Evolutionary conservation across 345 rosid species (phyloP), one percentile per base, ranked within the genome.

Genomic region (Barbarea vulgaris): DNA sequence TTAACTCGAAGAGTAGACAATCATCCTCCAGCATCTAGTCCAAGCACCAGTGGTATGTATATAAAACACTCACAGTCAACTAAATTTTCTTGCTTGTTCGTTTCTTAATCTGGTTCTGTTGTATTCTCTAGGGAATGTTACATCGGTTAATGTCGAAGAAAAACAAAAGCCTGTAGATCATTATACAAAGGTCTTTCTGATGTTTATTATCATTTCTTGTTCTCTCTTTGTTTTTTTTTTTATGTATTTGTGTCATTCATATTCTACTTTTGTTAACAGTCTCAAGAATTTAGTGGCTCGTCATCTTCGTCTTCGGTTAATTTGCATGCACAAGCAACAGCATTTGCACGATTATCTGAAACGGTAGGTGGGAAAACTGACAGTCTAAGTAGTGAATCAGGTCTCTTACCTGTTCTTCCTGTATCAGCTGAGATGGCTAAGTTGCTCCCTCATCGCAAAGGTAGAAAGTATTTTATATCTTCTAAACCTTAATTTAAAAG

Each of bases 391-490:
- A 70, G 67, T 52, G 91, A 83, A 74, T 44, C 46, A 5, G 75
- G 78, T 54, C 58, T 66, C 58, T 74, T 84, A 66, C 72, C 80
- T 44, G 71, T 92, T 79, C 85, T 95, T 77, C 99, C 97, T 0
- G 83, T 95, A 55, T 90, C 97, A 51, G 97, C 97, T 70, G 93
- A 90, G 83, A 85, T 82, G 75, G 81, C 97, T n/a, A 96, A 91
- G 66, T 69, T 92, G 67, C 81, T 89, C 47, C 96, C 99, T 14
- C 76, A 73, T 53, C 86, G 77, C 22, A 83, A 76, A 67, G 95
- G 97, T 89, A 46, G 51, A 46, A 46, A 93, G 87, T 55, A n/a
- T n/a, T n/a, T n/a, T n/a, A n/a, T n/a, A n/a, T n/a, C n/a, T n/a
- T n/a, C 3, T 34, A 5, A 4, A 51, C 24, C 44, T 0, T 52